Evolutionary conservation across 306 rosid genomes (phyloP).

Genomic region (Rosa rugosa): DNA sequence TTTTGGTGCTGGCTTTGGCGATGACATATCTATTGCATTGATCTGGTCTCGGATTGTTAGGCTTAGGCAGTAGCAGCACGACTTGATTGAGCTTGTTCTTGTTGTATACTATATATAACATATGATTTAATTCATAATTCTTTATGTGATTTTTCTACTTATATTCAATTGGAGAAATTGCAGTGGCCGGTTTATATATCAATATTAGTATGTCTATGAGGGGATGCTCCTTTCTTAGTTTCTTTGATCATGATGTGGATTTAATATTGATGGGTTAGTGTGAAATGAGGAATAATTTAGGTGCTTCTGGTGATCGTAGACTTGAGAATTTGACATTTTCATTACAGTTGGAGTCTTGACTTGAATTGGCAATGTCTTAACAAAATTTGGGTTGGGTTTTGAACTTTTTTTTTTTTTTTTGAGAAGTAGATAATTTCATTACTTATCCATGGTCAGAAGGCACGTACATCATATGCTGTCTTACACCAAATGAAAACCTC

Average conservation of each 20-base stretch:
- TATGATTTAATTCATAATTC: not conserved
- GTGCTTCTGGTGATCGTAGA: not conserved
- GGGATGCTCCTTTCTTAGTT: not conserved
- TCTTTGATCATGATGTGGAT: not conserved
- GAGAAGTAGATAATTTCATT: too few species aligned
- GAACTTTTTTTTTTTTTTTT: too few species aligned
- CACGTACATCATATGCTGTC: too few species aligned
- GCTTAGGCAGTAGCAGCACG: not conserved
- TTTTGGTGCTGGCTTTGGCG: conserved; percentile 61
- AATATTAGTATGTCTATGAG: not conserved
- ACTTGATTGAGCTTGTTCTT: conserved; percentile 14
- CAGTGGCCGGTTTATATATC: not conserved
- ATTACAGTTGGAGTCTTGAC: too few species aligned
- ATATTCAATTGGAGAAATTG: conserved; percentile 21
- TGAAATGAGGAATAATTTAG: not conserved
- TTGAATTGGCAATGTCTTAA: not conserved
- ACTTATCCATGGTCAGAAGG: too few species aligned
- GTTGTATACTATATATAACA: not conserved
- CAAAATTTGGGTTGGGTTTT: not conserved
- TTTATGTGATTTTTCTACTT: conserved; percentile 21
- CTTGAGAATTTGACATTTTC: not conserved
- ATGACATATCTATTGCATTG: conserved; percentile 61
- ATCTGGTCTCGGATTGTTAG: not conserved
- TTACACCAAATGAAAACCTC: too few species aligned
- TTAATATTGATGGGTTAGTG: not conserved